phyloP scores from a whole-genome alignment of 192 early-diverging fungal genomes.

The Ambispora gerdemannii region DNA sequence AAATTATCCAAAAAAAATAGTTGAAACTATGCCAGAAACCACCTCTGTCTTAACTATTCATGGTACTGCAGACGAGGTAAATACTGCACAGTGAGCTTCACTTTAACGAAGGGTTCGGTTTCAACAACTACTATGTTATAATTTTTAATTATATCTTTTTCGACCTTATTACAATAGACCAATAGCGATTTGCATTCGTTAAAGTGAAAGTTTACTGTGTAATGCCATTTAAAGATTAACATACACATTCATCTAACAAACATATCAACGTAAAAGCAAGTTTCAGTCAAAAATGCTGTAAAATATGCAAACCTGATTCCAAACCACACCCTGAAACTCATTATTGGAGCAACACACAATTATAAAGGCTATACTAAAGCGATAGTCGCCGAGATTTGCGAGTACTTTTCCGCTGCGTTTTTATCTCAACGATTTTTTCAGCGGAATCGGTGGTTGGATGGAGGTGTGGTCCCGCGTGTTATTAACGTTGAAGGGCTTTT shows the following conservation, averaged over 20 bases:
- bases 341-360: constrained; percentile 48
- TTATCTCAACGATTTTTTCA: constrained; percentile 42
- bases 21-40: constrained; percentile 45
- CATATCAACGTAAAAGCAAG: constrained; percentile 31
- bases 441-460: constrained; percentile 31
- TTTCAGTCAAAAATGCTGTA: constrained; percentile 46
- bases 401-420: constrained; percentile 30
- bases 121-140: no score
- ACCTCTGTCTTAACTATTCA: constrained; percentile 51
- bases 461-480: constrained; percentile 31
- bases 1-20: no score
- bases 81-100: no score
- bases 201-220: background rate
- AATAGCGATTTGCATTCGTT: no score
- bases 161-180: no score
- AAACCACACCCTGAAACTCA: constrained; percentile 39
- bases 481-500: constrained; percentile 51
- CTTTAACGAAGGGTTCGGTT: no score
- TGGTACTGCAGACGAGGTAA: constrained; percentile 51
- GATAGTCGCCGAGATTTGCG: no score
- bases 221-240: background rate
- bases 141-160: no score
- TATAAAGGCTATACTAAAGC: constrained; percentile 40
- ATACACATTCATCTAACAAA: no score
- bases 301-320: constrained; percentile 40